phyloP scores from a whole-genome alignment of 208 protist species.

The Leishmania lainsoni region DNA sequence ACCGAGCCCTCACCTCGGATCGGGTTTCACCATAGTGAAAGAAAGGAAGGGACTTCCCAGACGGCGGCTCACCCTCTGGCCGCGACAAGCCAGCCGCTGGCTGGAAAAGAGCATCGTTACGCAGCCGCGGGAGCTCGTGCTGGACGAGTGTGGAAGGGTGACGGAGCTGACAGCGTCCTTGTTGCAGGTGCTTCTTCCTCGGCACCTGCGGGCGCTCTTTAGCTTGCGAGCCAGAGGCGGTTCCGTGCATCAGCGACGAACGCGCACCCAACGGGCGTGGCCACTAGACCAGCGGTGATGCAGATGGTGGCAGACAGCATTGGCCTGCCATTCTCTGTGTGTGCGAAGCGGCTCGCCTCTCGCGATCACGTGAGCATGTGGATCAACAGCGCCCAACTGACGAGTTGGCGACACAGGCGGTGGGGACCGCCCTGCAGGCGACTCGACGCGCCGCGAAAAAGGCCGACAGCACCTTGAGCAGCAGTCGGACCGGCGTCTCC shows the following conservation, averaged over 20 bases:
- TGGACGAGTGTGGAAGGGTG: constrained; percentile 11
- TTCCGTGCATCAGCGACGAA: not conserved
- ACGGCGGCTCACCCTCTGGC: constrained; percentile 24
- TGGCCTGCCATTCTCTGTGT: not conserved
- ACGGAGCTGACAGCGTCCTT: constrained; percentile 27
- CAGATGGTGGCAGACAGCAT: not conserved
- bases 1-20: not conserved
- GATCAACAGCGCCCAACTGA: constrained; percentile 2
- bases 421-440: not conserved
- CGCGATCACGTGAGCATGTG: not conserved
- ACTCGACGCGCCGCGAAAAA: not conserved
- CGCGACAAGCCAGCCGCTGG: constrained; percentile 10
- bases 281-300: constrained; percentile 4
- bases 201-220: constrained; percentile 9
- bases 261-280: constrained; percentile 1
- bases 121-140: not conserved
- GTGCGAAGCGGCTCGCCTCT: not conserved
- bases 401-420: not conserved
- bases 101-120: constrained; percentile 17
- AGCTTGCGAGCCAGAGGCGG: not conserved
- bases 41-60: constrained; percentile 11
- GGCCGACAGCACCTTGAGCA: not conserved
- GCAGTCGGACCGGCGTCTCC: not conserved
- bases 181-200: constrained; percentile 17
- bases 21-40: constrained; percentile 16